Conservation (phyloP, 768 basidiomycete genomes). For the Psilocybe cubensis region DNA sequence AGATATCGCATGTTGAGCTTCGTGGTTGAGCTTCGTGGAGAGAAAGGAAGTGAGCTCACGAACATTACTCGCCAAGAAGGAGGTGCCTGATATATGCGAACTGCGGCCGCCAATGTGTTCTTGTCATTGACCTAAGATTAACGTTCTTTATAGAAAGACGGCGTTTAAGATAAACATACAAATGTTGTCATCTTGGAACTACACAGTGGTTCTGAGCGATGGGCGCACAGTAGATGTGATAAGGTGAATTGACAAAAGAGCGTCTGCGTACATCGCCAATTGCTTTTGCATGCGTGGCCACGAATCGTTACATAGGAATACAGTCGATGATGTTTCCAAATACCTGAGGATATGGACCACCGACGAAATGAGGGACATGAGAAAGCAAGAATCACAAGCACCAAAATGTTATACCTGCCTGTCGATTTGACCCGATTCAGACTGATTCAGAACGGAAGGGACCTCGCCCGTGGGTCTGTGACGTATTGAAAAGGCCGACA, state of each 20-base stretch:
- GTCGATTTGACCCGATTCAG: background rate
- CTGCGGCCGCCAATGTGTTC: background rate
- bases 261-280: background rate
- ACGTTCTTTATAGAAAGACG: background rate
- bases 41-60: background rate
- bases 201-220: background rate
- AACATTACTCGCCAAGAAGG: background rate
- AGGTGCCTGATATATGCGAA: background rate
- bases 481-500: constrained; percentile 18
- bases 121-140: too few species aligned
- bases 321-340: background rate
- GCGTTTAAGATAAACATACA: background rate
- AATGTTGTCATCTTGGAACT: background rate
- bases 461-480: background rate
- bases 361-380: background rate
- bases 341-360: background rate
- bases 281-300: background rate
- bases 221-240: background rate
- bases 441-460: background rate
- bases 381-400: background rate
- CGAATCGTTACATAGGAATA: background rate
- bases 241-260: background rate
- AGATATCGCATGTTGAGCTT: background rate
- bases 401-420: too few species aligned
- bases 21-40: background rate